Conservation (phyloP, 2,329 filamentous ascomycete genomes). For the Aurifilum marmelostoma region DNA sequence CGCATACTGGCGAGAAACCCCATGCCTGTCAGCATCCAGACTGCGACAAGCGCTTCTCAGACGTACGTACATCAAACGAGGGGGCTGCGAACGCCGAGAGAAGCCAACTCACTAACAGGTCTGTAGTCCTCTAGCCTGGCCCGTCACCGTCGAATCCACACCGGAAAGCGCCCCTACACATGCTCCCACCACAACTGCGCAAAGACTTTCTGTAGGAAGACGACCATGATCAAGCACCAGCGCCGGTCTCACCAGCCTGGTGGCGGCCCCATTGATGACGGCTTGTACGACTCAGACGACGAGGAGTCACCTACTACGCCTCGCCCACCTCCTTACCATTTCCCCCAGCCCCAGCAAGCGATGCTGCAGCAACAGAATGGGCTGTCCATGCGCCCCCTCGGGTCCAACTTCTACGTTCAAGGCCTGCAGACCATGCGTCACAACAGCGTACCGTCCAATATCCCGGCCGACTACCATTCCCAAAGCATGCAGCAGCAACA, state of each 20-base stretch:
- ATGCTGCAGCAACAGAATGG: conserved; percentile 16
- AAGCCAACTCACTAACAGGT: neutral
- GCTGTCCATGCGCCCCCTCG: conserved; percentile 16
- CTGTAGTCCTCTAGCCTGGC: conserved; percentile 66
- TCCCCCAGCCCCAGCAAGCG: conserved; percentile 13
- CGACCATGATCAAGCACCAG: conserved; percentile 71
- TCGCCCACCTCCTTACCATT: conserved; percentile 41
- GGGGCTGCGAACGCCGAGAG: neutral
- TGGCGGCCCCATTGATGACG: conserved; percentile 59
- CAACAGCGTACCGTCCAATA: conserved; percentile 51
- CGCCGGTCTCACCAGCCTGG: conserved; percentile 64
- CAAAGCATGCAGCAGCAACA: conserved; percentile 16
- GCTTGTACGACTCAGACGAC: conserved; percentile 55
- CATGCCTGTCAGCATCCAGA: conserved; percentile 68
- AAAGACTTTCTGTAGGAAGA: conserved; percentile 74
- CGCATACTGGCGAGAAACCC: conserved; percentile 73
- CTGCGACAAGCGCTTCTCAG: conserved; percentile 71
- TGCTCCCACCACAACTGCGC: conserved; percentile 64
- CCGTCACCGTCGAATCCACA: conserved; percentile 67
- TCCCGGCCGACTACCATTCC: conserved; percentile 31
- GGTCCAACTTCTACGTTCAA: conserved; percentile 50
- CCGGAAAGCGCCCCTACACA: conserved; percentile 68
- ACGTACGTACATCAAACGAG: conserved; percentile 51
- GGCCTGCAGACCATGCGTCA: conserved; percentile 48
- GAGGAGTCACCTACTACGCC: conserved; percentile 64